These are phyloP conservation scores for Annona squamosa DNA, from an alignment of 164 flowering plant genomes.

Conservation along the genomic window DNA sequence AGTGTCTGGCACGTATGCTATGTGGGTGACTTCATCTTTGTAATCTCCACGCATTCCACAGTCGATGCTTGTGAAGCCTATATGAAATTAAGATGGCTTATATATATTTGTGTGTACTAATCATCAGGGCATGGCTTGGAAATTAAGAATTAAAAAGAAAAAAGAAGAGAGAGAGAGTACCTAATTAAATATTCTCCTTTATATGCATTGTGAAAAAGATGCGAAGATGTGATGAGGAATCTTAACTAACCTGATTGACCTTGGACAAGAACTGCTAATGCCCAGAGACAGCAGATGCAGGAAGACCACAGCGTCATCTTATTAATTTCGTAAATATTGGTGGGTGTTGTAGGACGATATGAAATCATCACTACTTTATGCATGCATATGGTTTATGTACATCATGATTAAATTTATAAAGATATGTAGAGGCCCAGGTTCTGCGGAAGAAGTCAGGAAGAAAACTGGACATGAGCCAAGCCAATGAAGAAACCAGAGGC, in stretches of 20 bases:
- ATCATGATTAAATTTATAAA: too few relatives aligned
- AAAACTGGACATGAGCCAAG: too few relatives aligned
- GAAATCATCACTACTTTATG: neutral
- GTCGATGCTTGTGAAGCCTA: constrained; percentile 11
- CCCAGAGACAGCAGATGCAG: neutral
- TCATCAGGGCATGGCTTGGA: too few relatives aligned
- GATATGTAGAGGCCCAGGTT: too few relatives aligned
- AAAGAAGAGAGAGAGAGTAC: too few relatives aligned
- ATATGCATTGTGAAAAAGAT: neutral
- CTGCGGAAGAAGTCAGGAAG: too few relatives aligned
- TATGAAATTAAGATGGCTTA: too few relatives aligned
- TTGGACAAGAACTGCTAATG: neutral
- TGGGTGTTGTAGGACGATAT: neutral
- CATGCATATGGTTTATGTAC: too few relatives aligned
- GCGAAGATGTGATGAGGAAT: neutral
- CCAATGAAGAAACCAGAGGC: too few relatives aligned
- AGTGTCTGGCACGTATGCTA: constrained; percentile 4
- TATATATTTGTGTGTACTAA: too few relatives aligned
- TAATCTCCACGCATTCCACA: constrained; percentile 6
- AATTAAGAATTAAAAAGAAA: too few relatives aligned
- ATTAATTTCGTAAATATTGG: neutral
- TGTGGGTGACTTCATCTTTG: constrained; percentile 6
- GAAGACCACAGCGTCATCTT: neutral
- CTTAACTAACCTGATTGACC: neutral
- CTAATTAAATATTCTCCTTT: neutral